Percentiles rank a stretch among this genome's conserved stretches.
Conservation (phyloP, 352 stramenopile species). For the Albugo laibachii region DNA sequence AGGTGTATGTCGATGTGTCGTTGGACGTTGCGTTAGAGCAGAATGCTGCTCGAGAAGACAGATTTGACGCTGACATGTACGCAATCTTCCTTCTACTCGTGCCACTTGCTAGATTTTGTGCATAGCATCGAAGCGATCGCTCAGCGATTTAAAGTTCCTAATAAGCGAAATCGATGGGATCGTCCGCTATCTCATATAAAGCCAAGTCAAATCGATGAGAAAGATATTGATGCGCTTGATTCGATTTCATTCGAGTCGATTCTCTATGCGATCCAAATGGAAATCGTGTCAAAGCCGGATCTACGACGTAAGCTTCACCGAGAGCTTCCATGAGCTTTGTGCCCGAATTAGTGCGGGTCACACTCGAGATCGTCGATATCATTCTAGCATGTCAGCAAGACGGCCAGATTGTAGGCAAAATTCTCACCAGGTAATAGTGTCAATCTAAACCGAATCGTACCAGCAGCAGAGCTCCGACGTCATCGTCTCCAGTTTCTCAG, state of each 20-base stretch:
- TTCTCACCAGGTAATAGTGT: conserved; percentile 17
- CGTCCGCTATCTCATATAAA: conserved; percentile 57
- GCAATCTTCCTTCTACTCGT: not conserved
- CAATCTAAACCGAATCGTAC: conserved; percentile 25
- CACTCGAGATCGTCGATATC: conserved; percentile 27
- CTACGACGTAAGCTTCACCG: conserved; percentile 34
- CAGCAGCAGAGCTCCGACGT: conserved; percentile 32
- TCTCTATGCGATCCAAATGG: conserved; percentile 31
- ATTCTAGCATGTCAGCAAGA: conserved; percentile 44
- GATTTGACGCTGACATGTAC: conserved; percentile 28
- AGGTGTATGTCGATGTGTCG: conserved; percentile 56
- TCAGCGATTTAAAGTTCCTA: conserved; percentile 74
- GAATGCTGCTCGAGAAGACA: conserved; percentile 18
- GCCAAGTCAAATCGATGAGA: no score
- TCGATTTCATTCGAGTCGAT: conserved; percentile 27
- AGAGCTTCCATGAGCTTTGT: conserved; percentile 47
- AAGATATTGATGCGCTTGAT: conserved; percentile 2
- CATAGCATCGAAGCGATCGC: conserved; percentile 70
- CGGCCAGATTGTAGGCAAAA: conserved; percentile 24
- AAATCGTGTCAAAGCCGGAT: conserved; percentile 44
- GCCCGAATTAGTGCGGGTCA: conserved; percentile 43
- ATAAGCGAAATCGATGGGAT: conserved; percentile 89
- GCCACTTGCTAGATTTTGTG: not conserved
- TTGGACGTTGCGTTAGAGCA: conserved; percentile 30
- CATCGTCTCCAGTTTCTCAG: conserved; percentile 70